phyloP scores from a whole-genome alignment of 257 asterid genomes.

The Prunella vulgaris region DNA sequence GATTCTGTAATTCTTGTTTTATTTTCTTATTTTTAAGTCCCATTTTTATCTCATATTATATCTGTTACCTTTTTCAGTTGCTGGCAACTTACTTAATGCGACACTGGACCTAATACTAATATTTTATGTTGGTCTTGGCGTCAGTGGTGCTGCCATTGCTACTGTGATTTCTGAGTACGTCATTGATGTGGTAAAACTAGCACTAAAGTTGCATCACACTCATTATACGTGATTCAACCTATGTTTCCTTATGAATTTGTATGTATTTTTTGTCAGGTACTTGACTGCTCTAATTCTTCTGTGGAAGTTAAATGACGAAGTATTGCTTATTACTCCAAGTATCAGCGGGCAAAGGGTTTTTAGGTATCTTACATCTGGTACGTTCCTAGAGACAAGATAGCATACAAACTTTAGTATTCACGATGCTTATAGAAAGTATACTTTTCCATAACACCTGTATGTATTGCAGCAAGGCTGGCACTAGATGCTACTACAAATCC shows the following conservation, averaged over 20 bases:
- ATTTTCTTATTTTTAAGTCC: constrained; percentile 9
- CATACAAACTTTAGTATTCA: background rate
- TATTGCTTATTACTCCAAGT: constrained; percentile 59
- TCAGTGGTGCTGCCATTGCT: constrained; percentile 89
- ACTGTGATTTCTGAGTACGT: constrained; percentile 97
- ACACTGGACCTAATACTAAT: constrained; percentile 70
- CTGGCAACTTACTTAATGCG: constrained; percentile 80
- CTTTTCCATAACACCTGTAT: background rate
- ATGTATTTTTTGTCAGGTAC: constrained; percentile 47
- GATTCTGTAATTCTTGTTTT: background rate
- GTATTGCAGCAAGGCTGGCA: background rate
- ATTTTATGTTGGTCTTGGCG: constrained; percentile 59
- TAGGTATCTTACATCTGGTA: constrained; percentile 82
- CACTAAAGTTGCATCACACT: constrained; percentile 29
- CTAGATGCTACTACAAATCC: background rate
- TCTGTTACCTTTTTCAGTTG: constrained; percentile 48
- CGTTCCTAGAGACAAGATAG: constrained; percentile 1
- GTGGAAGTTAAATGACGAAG: constrained; percentile 68
- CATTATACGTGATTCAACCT: background rate
- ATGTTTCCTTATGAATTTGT: constrained; percentile 1
- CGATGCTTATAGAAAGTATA: background rate
- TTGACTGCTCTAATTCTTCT: constrained; percentile 75
- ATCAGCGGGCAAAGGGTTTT: constrained; percentile 59
- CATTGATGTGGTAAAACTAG: constrained; percentile 74
- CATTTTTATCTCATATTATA: constrained; percentile 5